These are phyloP conservation scores for Niebla homalea DNA, from an alignment of 495 filamentous ascomycete species.

Conservation along the genomic window DNA sequence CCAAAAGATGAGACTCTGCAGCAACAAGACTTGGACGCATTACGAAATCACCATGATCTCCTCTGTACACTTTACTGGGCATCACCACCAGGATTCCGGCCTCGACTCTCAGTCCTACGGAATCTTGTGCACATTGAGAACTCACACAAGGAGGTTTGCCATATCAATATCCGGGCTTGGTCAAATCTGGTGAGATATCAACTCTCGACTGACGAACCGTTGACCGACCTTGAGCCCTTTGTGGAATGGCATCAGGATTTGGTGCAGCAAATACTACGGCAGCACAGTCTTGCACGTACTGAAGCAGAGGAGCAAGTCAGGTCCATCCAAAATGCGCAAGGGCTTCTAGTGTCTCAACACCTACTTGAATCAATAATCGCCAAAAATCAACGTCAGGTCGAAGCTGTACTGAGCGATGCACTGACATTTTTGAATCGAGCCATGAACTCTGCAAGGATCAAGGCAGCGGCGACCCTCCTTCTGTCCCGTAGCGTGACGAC, in stretches of 20 bases:
- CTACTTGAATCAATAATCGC: constrained; percentile 41
- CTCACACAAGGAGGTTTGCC: constrained; percentile 77
- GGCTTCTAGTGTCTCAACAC: constrained; percentile 28
- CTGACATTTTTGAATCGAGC: constrained; percentile 38
- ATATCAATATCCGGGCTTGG: constrained; percentile 75
- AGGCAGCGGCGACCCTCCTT: constrained; percentile 25
- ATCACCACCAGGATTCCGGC: constrained; percentile 57
- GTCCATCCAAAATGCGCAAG: constrained; percentile 20
- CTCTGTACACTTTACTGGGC: constrained; percentile 81
- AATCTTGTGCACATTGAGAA: constrained; percentile 63
- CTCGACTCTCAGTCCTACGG: constrained; percentile 55
- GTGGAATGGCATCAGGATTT: constrained; percentile 56
- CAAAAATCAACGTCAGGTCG: constrained; percentile 50
- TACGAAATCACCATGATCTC: constrained; percentile 89
- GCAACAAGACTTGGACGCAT: constrained; percentile 65
- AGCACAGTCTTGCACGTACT: constrained; percentile 44
- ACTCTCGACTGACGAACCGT: constrained; percentile 43
- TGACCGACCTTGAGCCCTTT: constrained; percentile 41
- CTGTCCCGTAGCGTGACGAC: constrained; percentile 22
- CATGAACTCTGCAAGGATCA: constrained; percentile 26
- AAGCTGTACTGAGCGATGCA: constrained; percentile 41
- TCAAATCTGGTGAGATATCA: constrained; percentile 64
- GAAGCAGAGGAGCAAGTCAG: constrained; percentile 47
- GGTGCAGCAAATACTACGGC: constrained; percentile 38
- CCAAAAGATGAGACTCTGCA: constrained; percentile 67